Percentiles rank a stretch among this genome's conserved stretches.
Evolutionary conservation across 139 green algal species (phyloP).

Genomic region (Picochlorum costavermella): DNA sequence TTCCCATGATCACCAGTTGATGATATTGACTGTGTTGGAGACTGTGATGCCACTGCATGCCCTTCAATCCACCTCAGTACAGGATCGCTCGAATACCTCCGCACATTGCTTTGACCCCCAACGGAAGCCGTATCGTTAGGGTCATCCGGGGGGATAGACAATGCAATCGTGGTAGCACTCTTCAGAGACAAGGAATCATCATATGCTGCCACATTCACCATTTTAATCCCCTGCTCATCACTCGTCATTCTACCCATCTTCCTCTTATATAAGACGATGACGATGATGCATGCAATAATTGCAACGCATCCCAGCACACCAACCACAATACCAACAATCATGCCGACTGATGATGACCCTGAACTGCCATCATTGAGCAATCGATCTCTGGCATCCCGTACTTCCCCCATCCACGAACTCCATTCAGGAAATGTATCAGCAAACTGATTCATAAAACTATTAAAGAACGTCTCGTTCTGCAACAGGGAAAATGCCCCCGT

Average conservation of each 20-base stretch:
- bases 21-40: neutral
- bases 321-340: neutral
- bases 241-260: neutral
- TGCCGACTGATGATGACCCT: neutral
- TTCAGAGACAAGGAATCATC: neutral
- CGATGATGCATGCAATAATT: neutral
- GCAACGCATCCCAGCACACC: neutral
- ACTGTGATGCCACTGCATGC: neutral
- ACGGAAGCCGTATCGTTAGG: neutral
- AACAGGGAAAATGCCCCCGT: neutral
- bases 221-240: neutral
- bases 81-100: neutral
- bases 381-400: neutral
- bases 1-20: neutral
- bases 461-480: neutral
- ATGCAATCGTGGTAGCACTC: neutral
- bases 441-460: neutral
- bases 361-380: neutral
- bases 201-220: neutral
- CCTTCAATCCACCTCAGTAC: slow-evolving; percentile 1
- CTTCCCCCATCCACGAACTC: neutral
- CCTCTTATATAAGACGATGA: neutral
- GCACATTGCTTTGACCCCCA: neutral
- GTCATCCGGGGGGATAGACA: neutral
- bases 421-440: neutral